A percentile compares a stretch with the other conserved stretches of the same genome.
These are phyloP conservation scores for Stevia rebaudiana DNA, from an alignment of 140 eudicot genomes.

Conservation along the genomic window DNA sequence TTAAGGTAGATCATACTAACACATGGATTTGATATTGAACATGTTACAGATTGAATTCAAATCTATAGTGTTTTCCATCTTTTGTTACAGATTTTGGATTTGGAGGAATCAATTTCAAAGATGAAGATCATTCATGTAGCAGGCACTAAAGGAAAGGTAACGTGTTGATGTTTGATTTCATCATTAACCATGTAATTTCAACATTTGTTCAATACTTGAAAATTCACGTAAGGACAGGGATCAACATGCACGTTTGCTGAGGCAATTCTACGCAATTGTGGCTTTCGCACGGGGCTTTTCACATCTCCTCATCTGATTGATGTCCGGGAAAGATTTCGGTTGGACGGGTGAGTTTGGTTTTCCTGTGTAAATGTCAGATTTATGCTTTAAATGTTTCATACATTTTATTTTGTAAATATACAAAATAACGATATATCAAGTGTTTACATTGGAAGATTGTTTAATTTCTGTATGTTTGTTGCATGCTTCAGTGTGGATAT, in stretches of 20 bases:
- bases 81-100: constrained; percentile 57
- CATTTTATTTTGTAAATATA: background rate
- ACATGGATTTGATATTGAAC: background rate
- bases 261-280: constrained; percentile 85
- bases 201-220: background rate
- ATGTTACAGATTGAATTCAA: background rate
- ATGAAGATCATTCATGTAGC: constrained; percentile 96
- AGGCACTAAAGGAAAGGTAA: constrained; percentile 97
- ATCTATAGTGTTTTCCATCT: too few species aligned
- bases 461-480: constrained; percentile 13
- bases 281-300: constrained; percentile 90
- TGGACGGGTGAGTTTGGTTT: constrained; percentile 64
- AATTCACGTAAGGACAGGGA: constrained; percentile 47
- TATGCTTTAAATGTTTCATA: constrained; percentile 4
- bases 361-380: background rate
- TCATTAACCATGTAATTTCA: background rate
- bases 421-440: too few species aligned
- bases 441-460: background rate
- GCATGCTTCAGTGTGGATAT: constrained; percentile 62
- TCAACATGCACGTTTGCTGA: constrained; percentile 92
- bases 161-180: background rate
- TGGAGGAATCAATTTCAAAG: constrained; percentile 68
- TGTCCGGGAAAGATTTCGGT: constrained; percentile 84
- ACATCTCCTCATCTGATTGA: constrained; percentile 99
- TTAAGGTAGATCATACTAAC: constrained; percentile 42